Evolutionary conservation across 2,329 filamentous ascomycete genomes (phyloP), one percentile per base, ranked within the genome.

Genomic region (Epichloe sp.): DNA sequence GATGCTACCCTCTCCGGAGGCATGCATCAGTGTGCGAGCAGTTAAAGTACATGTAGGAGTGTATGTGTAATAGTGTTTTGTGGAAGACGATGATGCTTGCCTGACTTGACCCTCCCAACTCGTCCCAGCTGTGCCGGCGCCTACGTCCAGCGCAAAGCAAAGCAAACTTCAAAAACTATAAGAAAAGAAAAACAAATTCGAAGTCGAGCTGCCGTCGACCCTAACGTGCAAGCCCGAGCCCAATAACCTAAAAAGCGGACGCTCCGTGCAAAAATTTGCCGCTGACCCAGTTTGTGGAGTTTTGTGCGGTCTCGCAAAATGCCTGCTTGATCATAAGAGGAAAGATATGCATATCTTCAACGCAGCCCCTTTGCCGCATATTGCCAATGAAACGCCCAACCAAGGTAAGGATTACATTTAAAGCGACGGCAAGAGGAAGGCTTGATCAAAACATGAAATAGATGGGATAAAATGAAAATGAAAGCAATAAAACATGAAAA

Each of bases 51-150:
- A 83, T 79, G 71, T 68, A 69, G 62, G 61, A 60, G 42, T 35
- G 48, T 37, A 35, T 47, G 50, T 43, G 52, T 42, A 51, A 44
- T 44, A 48, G 44, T 53, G 49, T 41, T 65, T 70, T 69, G 71
- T 76, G 74, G 78, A 83, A 80, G 79, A 82, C 78, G 79, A 82
- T 80, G 79, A 80, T 80, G 78, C 78, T 77, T 79, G 78, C 77
- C 77, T 79, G 75, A 72, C 70, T 69, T 74, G 67, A 54, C 49
- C 52, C 51, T 55, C 47, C 49, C 51, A 47, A 53, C 50, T 51
- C 31, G 40, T 52, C 52, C 53, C 49, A 47, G 15, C 46, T 50
- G 48, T 42, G 46, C 46, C 43, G 37, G 12, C 45, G 52, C 34
- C 36, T 42, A 47, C 43, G 43, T 41, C 37, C 23, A 50, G 48